These are phyloP conservation scores for Rhodotorula toruloides DNA, from an alignment of 768 basidiomycete species.

Conservation along the genomic window DNA sequence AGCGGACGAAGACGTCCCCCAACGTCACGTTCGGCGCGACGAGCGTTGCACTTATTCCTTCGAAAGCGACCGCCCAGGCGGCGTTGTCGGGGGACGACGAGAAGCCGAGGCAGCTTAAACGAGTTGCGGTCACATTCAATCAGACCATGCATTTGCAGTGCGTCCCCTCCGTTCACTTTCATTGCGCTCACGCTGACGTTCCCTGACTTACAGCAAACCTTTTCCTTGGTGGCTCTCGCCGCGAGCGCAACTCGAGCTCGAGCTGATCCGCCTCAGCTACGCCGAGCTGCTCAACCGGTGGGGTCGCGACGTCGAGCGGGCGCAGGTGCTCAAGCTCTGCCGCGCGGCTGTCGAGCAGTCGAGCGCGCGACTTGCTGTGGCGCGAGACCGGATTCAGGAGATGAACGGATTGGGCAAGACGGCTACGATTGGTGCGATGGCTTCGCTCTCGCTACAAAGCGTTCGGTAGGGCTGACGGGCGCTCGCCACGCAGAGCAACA, in stretches of 20 bases:
- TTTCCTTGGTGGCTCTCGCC: constrained; percentile 44
- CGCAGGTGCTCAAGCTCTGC: constrained; percentile 61
- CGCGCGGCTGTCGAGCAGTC: constrained; percentile 6
- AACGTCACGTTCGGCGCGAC: constrained; percentile 32
- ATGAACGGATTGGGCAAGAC: constrained; percentile 24
- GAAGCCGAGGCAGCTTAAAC: not conserved
- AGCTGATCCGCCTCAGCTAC: constrained; percentile 59
- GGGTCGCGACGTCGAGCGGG: constrained; percentile 64
- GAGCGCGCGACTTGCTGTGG: not conserved
- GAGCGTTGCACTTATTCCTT: constrained; percentile 30
- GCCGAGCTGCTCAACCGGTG: constrained; percentile 71
- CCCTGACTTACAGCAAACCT: constrained; percentile 1
- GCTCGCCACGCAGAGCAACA: constrained; percentile 7
- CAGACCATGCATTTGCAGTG: constrained; percentile 8
- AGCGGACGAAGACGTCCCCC: constrained; percentile 29
- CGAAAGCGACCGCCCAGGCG: constrained; percentile 1
- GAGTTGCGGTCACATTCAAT: constrained; percentile 5
- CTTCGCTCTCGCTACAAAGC: no score
- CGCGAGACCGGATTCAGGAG: not conserved
- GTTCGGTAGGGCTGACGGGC: no score
- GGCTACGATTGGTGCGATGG: constrained; percentile 16
- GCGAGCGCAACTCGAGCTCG: constrained; percentile 47
- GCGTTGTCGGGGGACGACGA: constrained; percentile 6
- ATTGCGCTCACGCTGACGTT: not conserved
- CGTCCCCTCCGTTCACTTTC: not conserved